These are phyloP conservation scores for Abrus precatorius DNA, from an alignment of 306 rosid species.

Conservation along the genomic window DNA sequence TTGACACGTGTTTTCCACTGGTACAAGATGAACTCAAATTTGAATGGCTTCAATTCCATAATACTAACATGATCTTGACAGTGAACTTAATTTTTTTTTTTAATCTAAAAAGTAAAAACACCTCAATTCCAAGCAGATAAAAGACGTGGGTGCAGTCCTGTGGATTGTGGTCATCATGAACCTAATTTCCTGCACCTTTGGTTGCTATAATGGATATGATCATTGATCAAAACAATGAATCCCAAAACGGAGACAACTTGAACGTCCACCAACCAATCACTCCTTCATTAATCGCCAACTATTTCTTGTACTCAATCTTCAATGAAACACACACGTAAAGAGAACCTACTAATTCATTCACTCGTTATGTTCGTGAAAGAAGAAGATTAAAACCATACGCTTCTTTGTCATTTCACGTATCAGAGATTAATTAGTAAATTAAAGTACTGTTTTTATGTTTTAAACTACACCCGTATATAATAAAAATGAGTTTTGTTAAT, in stretches of 20 bases:
- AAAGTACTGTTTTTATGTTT: too few relatives aligned
- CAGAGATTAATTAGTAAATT: too few relatives aligned
- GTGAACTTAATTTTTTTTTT: background rate
- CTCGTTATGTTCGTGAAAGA: too few relatives aligned
- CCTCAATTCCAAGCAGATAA: background rate
- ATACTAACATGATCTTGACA: background rate
- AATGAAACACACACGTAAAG: background rate
- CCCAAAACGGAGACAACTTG: constrained; percentile 46
- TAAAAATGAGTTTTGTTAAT: too few relatives aligned
- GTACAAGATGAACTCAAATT: background rate
- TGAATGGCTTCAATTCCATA: background rate
- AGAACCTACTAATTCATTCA: background rate
- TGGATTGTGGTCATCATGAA: constrained; percentile 33
- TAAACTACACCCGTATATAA: too few relatives aligned
- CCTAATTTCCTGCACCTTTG: constrained; percentile 22
- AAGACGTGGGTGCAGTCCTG: constrained; percentile 4
- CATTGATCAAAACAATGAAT: constrained; percentile 42
- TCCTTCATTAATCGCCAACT: constrained; percentile 1
- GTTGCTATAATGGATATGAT: constrained; percentile 41
- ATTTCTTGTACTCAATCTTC: background rate
- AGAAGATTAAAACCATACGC: too few relatives aligned
- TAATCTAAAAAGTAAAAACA: background rate
- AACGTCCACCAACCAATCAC: constrained; percentile 42
- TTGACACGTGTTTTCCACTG: background rate
- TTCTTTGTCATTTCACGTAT: too few relatives aligned